Evolutionary conservation across 208 protist genomes (phyloP).

Genomic region (Crithidia sp.): DNA sequence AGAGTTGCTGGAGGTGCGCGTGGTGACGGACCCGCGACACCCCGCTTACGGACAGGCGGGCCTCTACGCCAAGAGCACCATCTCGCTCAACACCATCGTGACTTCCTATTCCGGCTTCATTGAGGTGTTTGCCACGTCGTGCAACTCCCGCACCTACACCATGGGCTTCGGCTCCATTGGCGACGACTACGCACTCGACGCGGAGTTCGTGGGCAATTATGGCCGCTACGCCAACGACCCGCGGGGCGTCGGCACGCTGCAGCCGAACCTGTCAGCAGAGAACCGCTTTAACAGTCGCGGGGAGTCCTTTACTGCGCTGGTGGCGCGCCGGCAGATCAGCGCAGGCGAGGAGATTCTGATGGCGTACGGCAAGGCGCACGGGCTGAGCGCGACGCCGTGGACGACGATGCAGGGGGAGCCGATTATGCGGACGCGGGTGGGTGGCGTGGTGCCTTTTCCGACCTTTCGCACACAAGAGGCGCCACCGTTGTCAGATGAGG

Average conservation of each 20-base stretch:
- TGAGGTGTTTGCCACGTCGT: slow-evolving; percentile 79
- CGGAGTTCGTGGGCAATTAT: slow-evolving; percentile 90
- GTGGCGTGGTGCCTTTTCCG: slow-evolving; percentile 77
- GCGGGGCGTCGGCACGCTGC: slow-evolving; percentile 64
- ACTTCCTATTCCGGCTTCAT: slow-evolving; percentile 86
- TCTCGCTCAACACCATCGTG: slow-evolving; percentile 76
- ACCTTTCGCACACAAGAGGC: slow-evolving; percentile 6
- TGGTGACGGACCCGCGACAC: slow-evolving; percentile 76
- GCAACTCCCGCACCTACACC: slow-evolving; percentile 89
- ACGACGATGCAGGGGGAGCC: slow-evolving; percentile 59
- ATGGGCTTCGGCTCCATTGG: slow-evolving; percentile 86
- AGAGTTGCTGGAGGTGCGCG: slow-evolving; percentile 80
- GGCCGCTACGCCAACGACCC: slow-evolving; percentile 92
- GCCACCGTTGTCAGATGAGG: not conserved
- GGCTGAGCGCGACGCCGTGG: slow-evolving; percentile 72
- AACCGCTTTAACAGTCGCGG: slow-evolving; percentile 78
- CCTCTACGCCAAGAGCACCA: slow-evolving; percentile 72
- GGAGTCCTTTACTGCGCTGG: slow-evolving; percentile 87
- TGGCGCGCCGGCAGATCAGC: slow-evolving; percentile 70
- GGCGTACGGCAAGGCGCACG: slow-evolving; percentile 88
- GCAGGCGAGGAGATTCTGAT: slow-evolving; percentile 91
- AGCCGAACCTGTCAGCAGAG: slow-evolving; percentile 82
- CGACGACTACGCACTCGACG: slow-evolving; percentile 87
- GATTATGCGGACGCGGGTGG: slow-evolving; percentile 59
- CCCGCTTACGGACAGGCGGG: slow-evolving; percentile 89